Evolutionary conservation across 345 rosid genomes (phyloP).

Genomic region (Salix exigua): DNA sequence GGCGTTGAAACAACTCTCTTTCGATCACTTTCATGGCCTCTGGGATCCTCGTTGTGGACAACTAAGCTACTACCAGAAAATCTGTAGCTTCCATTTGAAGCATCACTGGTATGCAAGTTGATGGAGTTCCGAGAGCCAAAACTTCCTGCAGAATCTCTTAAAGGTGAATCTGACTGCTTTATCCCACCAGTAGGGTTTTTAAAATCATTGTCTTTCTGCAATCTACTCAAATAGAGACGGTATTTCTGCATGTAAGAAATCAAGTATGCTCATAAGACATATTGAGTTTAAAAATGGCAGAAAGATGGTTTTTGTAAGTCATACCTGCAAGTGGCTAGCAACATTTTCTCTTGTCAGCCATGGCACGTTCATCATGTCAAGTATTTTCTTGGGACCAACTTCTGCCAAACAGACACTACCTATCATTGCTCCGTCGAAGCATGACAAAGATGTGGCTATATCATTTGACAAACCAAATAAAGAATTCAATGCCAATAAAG

Average conservation of each 20-base stretch:
- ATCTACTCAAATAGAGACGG: slow-evolving; percentile 81
- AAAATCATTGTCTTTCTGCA: slow-evolving; percentile 63
- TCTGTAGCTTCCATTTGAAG: slow-evolving; percentile 28
- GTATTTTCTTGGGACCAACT: slow-evolving; percentile 95
- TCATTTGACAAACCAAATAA: slow-evolving; percentile 18
- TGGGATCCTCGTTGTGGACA: slow-evolving; percentile 34
- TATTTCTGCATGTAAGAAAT: slow-evolving; percentile 62
- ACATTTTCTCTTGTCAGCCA: slow-evolving; percentile 95
- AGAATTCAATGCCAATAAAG: neutral
- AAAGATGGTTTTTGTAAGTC: neutral
- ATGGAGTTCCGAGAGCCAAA: slow-evolving; percentile 40
- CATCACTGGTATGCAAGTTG: slow-evolving; percentile 35
- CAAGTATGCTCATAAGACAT: neutral
- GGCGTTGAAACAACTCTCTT: slow-evolving; percentile 38
- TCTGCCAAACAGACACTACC: slow-evolving; percentile 56
- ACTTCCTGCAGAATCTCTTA: slow-evolving; percentile 39
- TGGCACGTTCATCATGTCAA: slow-evolving; percentile 92
- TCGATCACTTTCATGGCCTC: slow-evolving; percentile 40
- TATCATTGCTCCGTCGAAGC: slow-evolving; percentile 26
- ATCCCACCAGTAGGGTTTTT: slow-evolving; percentile 43
- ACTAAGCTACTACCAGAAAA: slow-evolving; percentile 39
- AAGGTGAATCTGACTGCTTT: slow-evolving; percentile 54
- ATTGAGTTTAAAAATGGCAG: neutral
- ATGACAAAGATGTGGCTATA: slow-evolving; percentile 21
- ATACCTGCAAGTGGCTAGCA: slow-evolving; percentile 95